A percentile compares a stretch with the other conserved stretches of the same genome.
phyloP scores from a whole-genome alignment of 2,329 filamentous ascomycete species.

The Ascochyta fabae region DNA sequence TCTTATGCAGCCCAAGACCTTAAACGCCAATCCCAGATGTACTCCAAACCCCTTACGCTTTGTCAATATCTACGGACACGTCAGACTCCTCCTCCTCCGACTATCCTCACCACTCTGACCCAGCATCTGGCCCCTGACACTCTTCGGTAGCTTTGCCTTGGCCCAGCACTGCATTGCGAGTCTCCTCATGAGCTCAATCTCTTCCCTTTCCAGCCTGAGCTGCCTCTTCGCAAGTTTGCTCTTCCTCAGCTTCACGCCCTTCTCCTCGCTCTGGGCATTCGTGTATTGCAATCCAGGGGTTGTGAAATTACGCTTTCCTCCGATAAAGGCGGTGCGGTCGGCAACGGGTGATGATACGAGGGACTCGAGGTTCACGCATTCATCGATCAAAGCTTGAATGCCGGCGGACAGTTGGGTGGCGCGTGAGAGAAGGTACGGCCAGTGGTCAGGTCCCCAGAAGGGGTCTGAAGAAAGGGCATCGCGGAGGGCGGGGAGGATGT shows the following conservation, averaged over 20 bases:
- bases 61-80: constrained; percentile 4
- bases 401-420: constrained; percentile 52
- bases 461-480: constrained; percentile 50
- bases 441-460: constrained; percentile 54
- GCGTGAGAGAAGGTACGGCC: constrained; percentile 53
- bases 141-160: constrained; percentile 34
- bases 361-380: constrained; percentile 52
- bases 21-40: neutral
- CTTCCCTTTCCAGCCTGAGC: constrained; percentile 52
- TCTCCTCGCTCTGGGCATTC: constrained; percentile 20
- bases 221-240: constrained; percentile 56
- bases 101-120: neutral
- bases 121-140: constrained; percentile 7
- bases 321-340: constrained; percentile 16
- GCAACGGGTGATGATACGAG: constrained; percentile 45
- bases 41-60: neutral
- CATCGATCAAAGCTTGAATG: constrained; percentile 55
- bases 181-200: constrained; percentile 51
- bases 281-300: constrained; percentile 24
- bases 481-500: constrained; percentile 53
- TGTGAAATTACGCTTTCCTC: constrained; percentile 28
- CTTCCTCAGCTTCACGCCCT: constrained; percentile 42
- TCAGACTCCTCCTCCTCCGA: constrained; percentile 12
- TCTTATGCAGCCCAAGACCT: constrained; percentile 12
- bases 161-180: constrained; percentile 54